Evolutionary conservation across 2,329 filamentous ascomycete species (phyloP), one percentile per base, ranked within the genome.

Genomic region (Ophiostoma pallidulum): DNA sequence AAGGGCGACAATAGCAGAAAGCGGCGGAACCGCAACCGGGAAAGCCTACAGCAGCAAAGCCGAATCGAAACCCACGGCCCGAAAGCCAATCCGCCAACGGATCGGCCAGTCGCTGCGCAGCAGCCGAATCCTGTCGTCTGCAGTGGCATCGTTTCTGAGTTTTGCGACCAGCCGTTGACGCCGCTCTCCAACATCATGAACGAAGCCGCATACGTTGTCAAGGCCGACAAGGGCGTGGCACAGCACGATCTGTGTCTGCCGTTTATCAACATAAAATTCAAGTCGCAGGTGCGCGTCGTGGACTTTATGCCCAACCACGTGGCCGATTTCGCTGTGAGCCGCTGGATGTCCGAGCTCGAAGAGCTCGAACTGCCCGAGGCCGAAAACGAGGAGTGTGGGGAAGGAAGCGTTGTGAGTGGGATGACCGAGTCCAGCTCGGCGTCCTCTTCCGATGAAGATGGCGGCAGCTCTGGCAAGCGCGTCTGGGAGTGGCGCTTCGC

Each of bases 401-500:
- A n/a, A n/a, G n/a, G n/a, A n/a, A n/a, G n/a, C n/a, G n/a, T n/a
- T n/a, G n/a, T n/a, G n/a, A n/a, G n/a, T n/a, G n/a, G n/a, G n/a
- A n/a, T n/a, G n/a, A n/a, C n/a, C 14, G 46, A 59, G 38, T 44
- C 38, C 4, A 10, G 24, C 24, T 13, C 13, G 62, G 69, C 24
- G 60, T 64, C 6, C 64, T 56, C 40, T 7, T 35, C 10, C 61
- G 47, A 58, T 38, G 37, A 9, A 9, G 58, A 62, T 5, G 62
- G 62, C 14, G 57, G 59, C 18, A 58, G 62, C 6, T 33, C 44
- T 13, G 19, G 19, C n/a, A 32, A 54, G 6, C 60, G 54, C 12
- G 58, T 62, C 8, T 95, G 87, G 85, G 80, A 92, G 62, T 96
- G 90, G 90, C 75, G 77, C 13, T 96, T 96, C 63, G 78, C 77